Percentiles rank a stretch among this genome's conserved stretches.
phyloP scores from a whole-genome alignment of 805 yeast genomes.

The Candida tibetensis region DNA sequence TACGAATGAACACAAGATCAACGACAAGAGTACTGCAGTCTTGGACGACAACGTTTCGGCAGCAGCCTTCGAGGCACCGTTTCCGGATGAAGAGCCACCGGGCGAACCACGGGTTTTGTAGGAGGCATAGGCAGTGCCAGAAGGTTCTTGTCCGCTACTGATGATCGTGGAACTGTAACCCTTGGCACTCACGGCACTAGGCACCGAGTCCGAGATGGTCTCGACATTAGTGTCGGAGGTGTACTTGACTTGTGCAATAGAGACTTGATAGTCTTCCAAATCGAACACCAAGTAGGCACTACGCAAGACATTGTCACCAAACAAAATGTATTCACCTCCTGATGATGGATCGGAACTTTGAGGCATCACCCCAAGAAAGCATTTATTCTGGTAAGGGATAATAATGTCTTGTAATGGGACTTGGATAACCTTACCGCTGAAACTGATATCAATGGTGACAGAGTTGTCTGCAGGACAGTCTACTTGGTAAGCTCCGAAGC shows the following conservation, averaged over 20 bases:
- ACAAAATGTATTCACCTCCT: slow-evolving; percentile 30
- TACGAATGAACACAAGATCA: background rate
- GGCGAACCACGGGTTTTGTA: slow-evolving; percentile 1
- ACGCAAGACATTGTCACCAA: slow-evolving; percentile 68
- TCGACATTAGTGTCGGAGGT: slow-evolving; percentile 42
- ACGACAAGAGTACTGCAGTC: background rate
- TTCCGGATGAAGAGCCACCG: background rate
- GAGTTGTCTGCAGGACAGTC: slow-evolving; percentile 34
- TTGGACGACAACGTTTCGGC: background rate
- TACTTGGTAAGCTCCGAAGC: slow-evolving; percentile 45
- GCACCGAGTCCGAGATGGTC: slow-evolving; percentile 43
- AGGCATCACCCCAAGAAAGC: slow-evolving; percentile 19
- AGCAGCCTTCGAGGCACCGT: background rate
- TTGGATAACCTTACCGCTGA: slow-evolving; percentile 55
- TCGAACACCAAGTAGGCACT: slow-evolving; percentile 66
- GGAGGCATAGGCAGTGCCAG: slow-evolving; percentile 6
- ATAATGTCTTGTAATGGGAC: slow-evolving; percentile 44
- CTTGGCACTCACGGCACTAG: slow-evolving; percentile 50
- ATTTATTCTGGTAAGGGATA: slow-evolving; percentile 13
- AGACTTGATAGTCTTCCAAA: slow-evolving; percentile 53
- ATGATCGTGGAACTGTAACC: slow-evolving; percentile 40
- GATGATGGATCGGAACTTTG: slow-evolving; percentile 6
- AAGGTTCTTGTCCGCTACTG: slow-evolving; percentile 4
- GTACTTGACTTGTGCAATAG: slow-evolving; percentile 38
- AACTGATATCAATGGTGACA: slow-evolving; percentile 42